A percentile compares a stretch with the other conserved stretches of the same genome.
phyloP scores from a whole-genome alignment of 2,329 filamentous ascomycete genomes.

The Colletotrichum musicola region DNA sequence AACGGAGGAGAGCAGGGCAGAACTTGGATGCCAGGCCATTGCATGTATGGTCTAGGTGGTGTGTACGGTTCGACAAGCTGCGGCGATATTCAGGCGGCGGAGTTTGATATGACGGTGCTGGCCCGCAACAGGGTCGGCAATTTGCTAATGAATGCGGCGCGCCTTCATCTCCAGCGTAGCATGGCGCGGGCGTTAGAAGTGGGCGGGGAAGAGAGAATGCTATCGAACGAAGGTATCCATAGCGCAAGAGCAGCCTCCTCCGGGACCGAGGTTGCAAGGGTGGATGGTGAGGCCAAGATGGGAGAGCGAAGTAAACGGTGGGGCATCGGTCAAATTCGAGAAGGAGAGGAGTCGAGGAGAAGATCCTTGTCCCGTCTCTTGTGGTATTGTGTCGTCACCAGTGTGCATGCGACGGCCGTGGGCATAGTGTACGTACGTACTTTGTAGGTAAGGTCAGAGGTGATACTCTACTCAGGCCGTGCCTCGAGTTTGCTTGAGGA shows the following conservation, averaged over 20 bases:
- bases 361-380: constrained; percentile 6
- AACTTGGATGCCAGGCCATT: neutral
- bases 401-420: constrained; percentile 3
- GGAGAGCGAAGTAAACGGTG: constrained; percentile 24
- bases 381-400: constrained; percentile 30
- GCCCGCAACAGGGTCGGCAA: constrained; percentile 2
- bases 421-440: neutral
- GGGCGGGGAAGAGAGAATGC: constrained; percentile 6
- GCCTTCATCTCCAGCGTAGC: constrained; percentile 28
- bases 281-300: constrained; percentile 26
- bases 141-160: constrained; percentile 20
- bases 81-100: constrained; percentile 5
- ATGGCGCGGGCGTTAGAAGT: constrained; percentile 11
- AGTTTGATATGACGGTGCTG: constrained; percentile 1
- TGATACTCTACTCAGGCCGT: neutral
- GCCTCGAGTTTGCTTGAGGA: neutral
- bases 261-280: constrained; percentile 33
- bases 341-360: constrained; percentile 21
- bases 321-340: constrained; percentile 24
- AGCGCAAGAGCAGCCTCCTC: constrained; percentile 9
- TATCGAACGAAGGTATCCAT: constrained; percentile 5
- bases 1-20: constrained; percentile 7
- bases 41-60: neutral
- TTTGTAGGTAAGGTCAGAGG: neutral
- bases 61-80: constrained; percentile 1